These are phyloP conservation scores for Eleusine coracana DNA, from an alignment of 176 grass and related monocot genomes.

Conservation along the genomic window DNA sequence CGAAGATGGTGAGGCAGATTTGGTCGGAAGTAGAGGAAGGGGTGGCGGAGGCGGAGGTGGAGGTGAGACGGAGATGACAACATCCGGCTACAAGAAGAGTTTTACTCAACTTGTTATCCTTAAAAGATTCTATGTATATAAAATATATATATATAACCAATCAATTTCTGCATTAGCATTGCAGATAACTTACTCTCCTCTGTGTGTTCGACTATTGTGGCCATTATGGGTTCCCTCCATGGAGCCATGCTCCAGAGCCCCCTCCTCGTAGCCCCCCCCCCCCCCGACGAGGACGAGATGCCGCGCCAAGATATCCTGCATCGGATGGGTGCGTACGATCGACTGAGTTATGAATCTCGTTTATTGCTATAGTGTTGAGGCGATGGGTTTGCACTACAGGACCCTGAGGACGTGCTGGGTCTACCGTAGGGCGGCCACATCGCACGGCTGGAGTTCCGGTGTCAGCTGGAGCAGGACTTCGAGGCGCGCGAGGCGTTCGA, in stretches of 20 bases:
- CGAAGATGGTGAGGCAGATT: no score
- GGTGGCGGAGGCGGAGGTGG: no score
- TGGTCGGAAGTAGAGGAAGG: no score
- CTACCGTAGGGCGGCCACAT: slow-evolving; percentile 76
- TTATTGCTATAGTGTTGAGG: no score
- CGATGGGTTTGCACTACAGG: slow-evolving; percentile 33
- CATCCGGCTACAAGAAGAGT: no score
- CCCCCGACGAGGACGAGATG: neutral
- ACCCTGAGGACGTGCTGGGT: slow-evolving; percentile 77
- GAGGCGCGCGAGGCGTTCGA: slow-evolving; percentile 64
- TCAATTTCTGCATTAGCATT: neutral
- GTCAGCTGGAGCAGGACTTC: slow-evolving; percentile 70
- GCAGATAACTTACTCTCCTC: slow-evolving; percentile 32
- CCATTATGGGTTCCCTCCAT: slow-evolving; percentile 26
- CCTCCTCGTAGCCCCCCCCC: slow-evolving; percentile 5
- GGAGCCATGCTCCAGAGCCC: slow-evolving; percentile 38
- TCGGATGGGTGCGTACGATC: slow-evolving; percentile 45
- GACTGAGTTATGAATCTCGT: no score
- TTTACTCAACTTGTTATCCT: no score
- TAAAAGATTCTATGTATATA: no score
- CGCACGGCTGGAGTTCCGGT: slow-evolving; percentile 68
- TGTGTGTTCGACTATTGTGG: neutral
- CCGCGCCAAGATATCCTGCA: slow-evolving; percentile 63
- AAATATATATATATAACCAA: no score
- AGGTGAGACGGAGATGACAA: no score